These are phyloP conservation scores for Coemansia sp. DNA, from an alignment of 192 early-diverging fungal genomes.

Conservation along the genomic window DNA sequence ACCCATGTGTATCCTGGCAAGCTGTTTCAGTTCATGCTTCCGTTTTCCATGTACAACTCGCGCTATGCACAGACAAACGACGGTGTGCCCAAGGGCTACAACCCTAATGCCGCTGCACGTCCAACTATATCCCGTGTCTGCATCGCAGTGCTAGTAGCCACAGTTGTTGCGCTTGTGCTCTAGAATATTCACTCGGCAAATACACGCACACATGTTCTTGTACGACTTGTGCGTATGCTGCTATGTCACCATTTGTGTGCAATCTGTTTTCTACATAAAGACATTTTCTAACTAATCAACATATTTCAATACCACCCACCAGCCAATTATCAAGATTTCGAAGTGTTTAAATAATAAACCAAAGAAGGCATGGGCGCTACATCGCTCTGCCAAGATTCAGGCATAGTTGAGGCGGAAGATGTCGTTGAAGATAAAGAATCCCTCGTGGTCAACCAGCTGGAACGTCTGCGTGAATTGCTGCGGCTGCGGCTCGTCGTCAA, in stretches of 20 bases:
- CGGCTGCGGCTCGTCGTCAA: constrained; percentile 80
- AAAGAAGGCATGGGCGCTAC: not conserved
- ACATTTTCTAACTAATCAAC: not conserved
- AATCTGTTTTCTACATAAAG: not conserved
- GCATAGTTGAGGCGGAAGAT: constrained; percentile 81
- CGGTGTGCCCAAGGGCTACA: constrained; percentile 52
- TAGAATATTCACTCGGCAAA: not conserved
- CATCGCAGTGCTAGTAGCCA: not conserved
- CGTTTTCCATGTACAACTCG: constrained; percentile 57
- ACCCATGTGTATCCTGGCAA: constrained; percentile 45
- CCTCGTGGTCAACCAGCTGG: constrained; percentile 71
- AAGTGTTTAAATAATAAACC: not conserved
- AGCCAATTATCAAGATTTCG: not conserved
- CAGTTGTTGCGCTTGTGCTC: not conserved
- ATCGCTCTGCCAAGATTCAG: constrained; percentile 4
- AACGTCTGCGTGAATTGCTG: constrained; percentile 86
- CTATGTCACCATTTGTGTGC: too few species aligned
- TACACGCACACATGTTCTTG: not conserved
- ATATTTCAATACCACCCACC: not conserved
- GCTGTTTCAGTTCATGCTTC: constrained; percentile 55
- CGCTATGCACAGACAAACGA: constrained; percentile 53
- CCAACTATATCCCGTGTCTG: constrained; percentile 1
- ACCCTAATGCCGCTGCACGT: constrained; percentile 43
- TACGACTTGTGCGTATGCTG: too few species aligned
- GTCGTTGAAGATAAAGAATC: constrained; percentile 85